Conservation (phyloP, 345 rosid genomes). For the Barbarea vulgaris region DNA sequence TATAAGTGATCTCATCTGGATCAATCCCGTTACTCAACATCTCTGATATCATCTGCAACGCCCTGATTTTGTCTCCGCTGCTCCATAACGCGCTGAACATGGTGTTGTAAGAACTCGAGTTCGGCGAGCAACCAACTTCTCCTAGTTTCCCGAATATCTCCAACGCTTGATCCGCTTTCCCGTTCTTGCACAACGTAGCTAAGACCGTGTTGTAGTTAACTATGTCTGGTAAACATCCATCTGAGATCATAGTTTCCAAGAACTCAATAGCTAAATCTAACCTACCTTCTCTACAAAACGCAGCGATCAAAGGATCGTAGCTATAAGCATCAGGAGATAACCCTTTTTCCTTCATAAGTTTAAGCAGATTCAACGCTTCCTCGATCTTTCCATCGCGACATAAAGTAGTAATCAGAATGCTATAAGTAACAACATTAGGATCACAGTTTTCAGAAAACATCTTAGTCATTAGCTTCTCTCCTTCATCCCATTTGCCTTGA, state of each 20-base stretch:
- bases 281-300: slow-evolving; percentile 70
- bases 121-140: slow-evolving; percentile 79
- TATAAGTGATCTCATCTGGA: slow-evolving; percentile 79
- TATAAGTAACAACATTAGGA: slow-evolving; percentile 72
- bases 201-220: slow-evolving; percentile 80
- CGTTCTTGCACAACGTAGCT: slow-evolving; percentile 69
- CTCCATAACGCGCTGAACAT: slow-evolving; percentile 85
- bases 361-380: slow-evolving; percentile 63
- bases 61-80: slow-evolving; percentile 60
- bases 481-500: slow-evolving; percentile 72
- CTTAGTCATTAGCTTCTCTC: slow-evolving; percentile 62
- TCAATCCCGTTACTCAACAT: slow-evolving; percentile 64
- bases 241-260: slow-evolving; percentile 70
- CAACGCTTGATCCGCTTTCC: slow-evolving; percentile 70
- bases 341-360: slow-evolving; percentile 62
- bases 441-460: slow-evolving; percentile 60
- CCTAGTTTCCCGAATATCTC: slow-evolving; percentile 66
- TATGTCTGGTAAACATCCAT: slow-evolving; percentile 81
- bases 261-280: slow-evolving; percentile 74
- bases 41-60: slow-evolving; percentile 61
- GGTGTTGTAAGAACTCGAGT: slow-evolving; percentile 76
- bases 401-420: slow-evolving; percentile 64
- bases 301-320: slow-evolving; percentile 83
- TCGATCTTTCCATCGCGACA: slow-evolving; percentile 70
- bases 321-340: slow-evolving; percentile 70